Conservation (phyloP, 257 asterid genomes). For the Leptodermis oblonga region DNA sequence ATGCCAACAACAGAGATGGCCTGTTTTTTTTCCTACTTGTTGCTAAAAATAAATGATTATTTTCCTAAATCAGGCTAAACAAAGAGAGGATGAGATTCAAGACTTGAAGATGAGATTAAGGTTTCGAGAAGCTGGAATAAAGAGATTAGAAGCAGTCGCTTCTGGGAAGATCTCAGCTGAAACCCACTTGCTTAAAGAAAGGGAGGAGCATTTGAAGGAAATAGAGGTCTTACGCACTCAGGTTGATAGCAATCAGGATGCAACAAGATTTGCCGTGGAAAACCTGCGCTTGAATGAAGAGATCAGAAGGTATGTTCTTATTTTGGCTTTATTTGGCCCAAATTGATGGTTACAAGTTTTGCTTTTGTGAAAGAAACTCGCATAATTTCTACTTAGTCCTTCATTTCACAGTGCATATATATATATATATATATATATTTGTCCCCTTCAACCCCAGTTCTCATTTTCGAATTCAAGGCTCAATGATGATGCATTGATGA, state of each 20-base stretch:
- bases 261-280: slow-evolving; percentile 93
- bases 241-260: slow-evolving; percentile 90
- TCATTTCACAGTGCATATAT: not conserved
- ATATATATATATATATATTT: no score
- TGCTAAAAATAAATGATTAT: not conserved
- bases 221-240: slow-evolving; percentile 76
- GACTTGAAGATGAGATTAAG: slow-evolving; percentile 75
- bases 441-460: not conserved
- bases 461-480: not conserved
- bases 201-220: slow-evolving; percentile 82
- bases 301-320: slow-evolving; percentile 62
- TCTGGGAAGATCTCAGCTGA: slow-evolving; percentile 92
- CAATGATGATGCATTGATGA: not conserved
- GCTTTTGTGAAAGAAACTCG: not conserved
- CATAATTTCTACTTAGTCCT: not conserved
- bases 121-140: slow-evolving; percentile 85
- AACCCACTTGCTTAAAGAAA: slow-evolving; percentile 74
- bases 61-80: slow-evolving; percentile 62
- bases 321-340: not conserved
- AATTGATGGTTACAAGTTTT: not conserved
- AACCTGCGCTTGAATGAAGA: slow-evolving; percentile 89
- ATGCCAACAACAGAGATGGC: not conserved
- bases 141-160: slow-evolving; percentile 86
- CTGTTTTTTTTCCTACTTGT: not conserved
- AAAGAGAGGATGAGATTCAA: slow-evolving; percentile 93